These are phyloP conservation scores for Trametes pubescens DNA, from an alignment of 1,284 basidiomycete genomes.

Conservation along the genomic window DNA sequence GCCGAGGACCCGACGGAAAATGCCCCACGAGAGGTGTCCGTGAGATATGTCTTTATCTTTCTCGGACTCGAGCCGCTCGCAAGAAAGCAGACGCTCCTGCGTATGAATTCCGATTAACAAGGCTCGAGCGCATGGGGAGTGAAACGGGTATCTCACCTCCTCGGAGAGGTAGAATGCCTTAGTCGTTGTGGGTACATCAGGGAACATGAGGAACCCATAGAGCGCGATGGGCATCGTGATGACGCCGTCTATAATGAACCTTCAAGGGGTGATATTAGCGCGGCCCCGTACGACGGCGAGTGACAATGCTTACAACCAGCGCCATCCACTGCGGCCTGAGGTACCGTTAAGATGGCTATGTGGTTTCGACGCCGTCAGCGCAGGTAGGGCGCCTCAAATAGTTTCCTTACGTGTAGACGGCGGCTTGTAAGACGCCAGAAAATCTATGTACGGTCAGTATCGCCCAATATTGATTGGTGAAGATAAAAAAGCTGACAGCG, in stretches of 20 bases:
- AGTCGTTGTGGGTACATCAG: slow-evolving; percentile 73
- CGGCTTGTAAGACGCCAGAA: slow-evolving; percentile 75
- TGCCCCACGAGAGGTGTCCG: slow-evolving; percentile 56
- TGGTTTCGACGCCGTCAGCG: slow-evolving; percentile 4
- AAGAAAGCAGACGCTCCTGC: slow-evolving; percentile 65
- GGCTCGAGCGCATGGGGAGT: neutral
- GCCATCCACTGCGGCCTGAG: slow-evolving; percentile 69
- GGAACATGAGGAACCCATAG: slow-evolving; percentile 78
- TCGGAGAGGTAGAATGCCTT: slow-evolving; percentile 69
- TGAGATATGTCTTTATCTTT: slow-evolving; percentile 46
- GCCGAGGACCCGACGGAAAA: slow-evolving; percentile 61
- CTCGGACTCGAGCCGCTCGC: slow-evolving; percentile 51
- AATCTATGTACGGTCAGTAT: slow-evolving; percentile 52
- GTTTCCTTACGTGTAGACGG: slow-evolving; percentile 60
- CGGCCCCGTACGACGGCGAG: too few species aligned
- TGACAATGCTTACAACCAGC: slow-evolving; percentile 64
- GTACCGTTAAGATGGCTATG: slow-evolving; percentile 65
- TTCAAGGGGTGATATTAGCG: slow-evolving; percentile 33
- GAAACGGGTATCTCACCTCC: slow-evolving; percentile 51
- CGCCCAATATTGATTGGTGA: neutral
- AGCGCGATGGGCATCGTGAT: slow-evolving; percentile 78
- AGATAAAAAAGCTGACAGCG: slow-evolving; percentile 53
- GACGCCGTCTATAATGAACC: slow-evolving; percentile 77
- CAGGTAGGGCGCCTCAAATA: neutral
- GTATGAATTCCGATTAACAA: too few species aligned